Percentiles rank a stretch among this genome's conserved stretches.
Conservation (phyloP, 495 filamentous ascomycete species). For the Patellaria atrata region DNA sequence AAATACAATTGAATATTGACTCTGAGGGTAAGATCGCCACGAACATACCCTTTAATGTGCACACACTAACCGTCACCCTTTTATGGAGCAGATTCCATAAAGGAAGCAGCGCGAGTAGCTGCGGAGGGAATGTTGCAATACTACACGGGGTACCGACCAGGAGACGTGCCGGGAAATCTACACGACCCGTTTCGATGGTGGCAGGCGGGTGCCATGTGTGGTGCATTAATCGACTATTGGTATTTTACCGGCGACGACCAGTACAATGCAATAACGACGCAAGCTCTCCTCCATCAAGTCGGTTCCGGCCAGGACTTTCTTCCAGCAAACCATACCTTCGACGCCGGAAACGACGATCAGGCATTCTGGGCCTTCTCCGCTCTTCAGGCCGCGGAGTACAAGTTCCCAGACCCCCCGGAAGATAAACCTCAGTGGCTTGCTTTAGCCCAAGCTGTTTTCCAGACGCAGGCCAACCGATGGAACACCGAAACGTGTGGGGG, state of each 20-base stretch:
- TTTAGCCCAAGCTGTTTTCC: slow-evolving; percentile 12
- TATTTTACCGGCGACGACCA: slow-evolving; percentile 53
- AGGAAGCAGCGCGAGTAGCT: slow-evolving; percentile 42
- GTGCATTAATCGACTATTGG: slow-evolving; percentile 65
- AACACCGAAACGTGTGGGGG: slow-evolving; percentile 34
- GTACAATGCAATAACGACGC: slow-evolving; percentile 49
- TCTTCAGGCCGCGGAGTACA: slow-evolving; percentile 68
- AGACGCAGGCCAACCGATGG: slow-evolving; percentile 29
- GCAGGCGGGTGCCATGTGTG: slow-evolving; percentile 64
- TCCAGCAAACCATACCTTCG: slow-evolving; percentile 40
- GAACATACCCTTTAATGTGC: no score
- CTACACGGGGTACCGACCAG: slow-evolving; percentile 48
- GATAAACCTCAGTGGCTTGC: slow-evolving; percentile 16
- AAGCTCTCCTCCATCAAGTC: slow-evolving; percentile 55
- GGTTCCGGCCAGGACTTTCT: slow-evolving; percentile 53
- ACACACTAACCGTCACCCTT: no score
- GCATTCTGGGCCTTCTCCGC: slow-evolving; percentile 75
- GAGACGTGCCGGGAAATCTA: slow-evolving; percentile 50
- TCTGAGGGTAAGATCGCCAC: no score
- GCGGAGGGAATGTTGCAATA: slow-evolving; percentile 49
- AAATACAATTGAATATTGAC: no score
- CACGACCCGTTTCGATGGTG: slow-evolving; percentile 52
- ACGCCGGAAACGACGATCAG: slow-evolving; percentile 70
- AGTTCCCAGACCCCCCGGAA: slow-evolving; percentile 37
- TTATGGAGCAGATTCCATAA: slow-evolving; percentile 36